A percentile compares a stretch with the other conserved stretches of the same genome.
Conservation (phyloP, 2,329 filamentous ascomycete species). For the Aspergillus clavatus region DNA sequence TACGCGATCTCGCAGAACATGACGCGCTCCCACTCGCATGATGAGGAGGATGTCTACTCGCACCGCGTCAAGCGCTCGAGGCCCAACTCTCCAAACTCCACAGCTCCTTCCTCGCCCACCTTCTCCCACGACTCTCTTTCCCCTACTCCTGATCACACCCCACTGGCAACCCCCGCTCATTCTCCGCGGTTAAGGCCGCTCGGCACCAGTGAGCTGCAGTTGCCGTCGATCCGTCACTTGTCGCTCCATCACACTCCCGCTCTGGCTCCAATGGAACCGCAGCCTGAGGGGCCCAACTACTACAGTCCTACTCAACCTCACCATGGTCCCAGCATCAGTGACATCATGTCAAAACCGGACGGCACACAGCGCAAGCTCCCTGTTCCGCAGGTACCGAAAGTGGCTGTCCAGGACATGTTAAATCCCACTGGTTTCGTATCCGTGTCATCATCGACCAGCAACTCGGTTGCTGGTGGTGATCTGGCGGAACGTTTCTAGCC, state of each 20-base stretch:
- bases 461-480: conserved; percentile 70
- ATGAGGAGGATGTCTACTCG: conserved; percentile 68
- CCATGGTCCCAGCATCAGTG: conserved; percentile 74
- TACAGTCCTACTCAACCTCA: conserved; percentile 53
- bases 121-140: conserved; percentile 95
- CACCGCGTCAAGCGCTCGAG: conserved; percentile 80
- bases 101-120: conserved; percentile 89
- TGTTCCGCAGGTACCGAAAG: conserved; percentile 81
- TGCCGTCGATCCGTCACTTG: conserved; percentile 77
- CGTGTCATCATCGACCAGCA: conserved; percentile 70
- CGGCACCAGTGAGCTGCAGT: conserved; percentile 65
- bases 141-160: conserved; percentile 95
- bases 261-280: conserved; percentile 66
- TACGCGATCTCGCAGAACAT: conserved; percentile 75
- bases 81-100: conserved; percentile 91
- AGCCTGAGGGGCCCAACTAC: conserved; percentile 55
- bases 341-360: conserved; percentile 87
- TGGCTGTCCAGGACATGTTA: conserved; percentile 79
- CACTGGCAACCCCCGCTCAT: conserved; percentile 92
- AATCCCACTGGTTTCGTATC: conserved; percentile 66
- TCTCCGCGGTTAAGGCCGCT: conserved; percentile 84
- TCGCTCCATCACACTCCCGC: conserved; percentile 63
- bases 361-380: conserved; percentile 86
- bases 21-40: conserved; percentile 80
- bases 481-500: conserved; percentile 53